A percentile compares a stretch with the other conserved stretches of the same genome.
phyloP scores from a whole-genome alignment of 768 basidiomycete genomes.

The Neoboletus magnificus region DNA sequence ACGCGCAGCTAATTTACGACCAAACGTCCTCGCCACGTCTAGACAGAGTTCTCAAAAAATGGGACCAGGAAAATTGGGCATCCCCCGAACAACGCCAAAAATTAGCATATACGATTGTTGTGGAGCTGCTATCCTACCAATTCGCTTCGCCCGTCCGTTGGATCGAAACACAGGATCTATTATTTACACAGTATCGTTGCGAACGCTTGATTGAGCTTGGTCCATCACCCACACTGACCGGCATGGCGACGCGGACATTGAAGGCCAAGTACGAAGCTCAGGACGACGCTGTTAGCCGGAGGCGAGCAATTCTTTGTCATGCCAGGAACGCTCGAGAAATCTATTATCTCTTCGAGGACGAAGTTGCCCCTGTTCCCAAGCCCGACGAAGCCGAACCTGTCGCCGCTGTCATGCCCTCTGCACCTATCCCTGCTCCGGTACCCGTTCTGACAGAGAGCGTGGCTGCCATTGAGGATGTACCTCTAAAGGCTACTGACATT shows the following conservation, averaged over 20 bases:
- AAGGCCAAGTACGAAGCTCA: constrained; percentile 91
- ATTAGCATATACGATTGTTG: constrained; percentile 92
- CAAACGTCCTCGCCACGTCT: constrained; percentile 95
- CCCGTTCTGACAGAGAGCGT: constrained; percentile 59
- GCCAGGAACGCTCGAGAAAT: constrained; percentile 96
- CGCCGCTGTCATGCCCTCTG: constrained; percentile 37
- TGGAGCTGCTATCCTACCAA: constrained; percentile 96
- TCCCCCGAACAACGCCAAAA: constrained; percentile 80
- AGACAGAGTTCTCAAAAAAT: constrained; percentile 89
- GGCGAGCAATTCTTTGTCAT: constrained; percentile 83
- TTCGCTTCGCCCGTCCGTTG: constrained; percentile 98
- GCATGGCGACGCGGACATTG: constrained; percentile 87
- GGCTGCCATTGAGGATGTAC: constrained; percentile 81
- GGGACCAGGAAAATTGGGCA: constrained; percentile 92
- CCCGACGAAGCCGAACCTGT: constrained; percentile 33
- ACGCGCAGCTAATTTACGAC: constrained; percentile 93
- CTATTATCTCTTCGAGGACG: constrained; percentile 97
- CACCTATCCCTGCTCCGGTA: constrained; percentile 40
- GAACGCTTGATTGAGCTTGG: constrained; percentile 96
- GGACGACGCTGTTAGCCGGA: constrained; percentile 81
- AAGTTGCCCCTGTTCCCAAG: constrained; percentile 37
- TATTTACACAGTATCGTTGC: constrained; percentile 83
- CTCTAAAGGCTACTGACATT: constrained; percentile 88
- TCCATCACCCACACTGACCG: constrained; percentile 93
- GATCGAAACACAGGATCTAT: constrained; percentile 97